Conservation (phyloP, 1,284 basidiomycete genomes). For the Agroathelia rolfsii region DNA sequence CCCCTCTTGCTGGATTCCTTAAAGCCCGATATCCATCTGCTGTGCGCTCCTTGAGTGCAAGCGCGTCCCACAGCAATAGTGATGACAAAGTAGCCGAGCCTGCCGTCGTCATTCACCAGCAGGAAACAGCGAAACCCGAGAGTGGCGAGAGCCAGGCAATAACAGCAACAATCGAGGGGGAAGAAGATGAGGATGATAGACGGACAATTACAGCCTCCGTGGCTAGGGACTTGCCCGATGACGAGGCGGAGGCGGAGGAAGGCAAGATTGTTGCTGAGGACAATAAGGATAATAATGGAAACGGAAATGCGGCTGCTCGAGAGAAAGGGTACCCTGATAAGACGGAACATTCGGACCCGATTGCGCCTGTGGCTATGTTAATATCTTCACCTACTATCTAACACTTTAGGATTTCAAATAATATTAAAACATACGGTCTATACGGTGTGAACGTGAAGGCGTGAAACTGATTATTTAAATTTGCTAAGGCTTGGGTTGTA, state of each 20-base stretch:
- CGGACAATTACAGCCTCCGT: slow-evolving; percentile 50
- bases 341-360: neutral
- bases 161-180: slow-evolving; percentile 11
- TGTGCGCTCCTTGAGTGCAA: too few relatives aligned
- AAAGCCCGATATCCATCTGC: slow-evolving; percentile 47
- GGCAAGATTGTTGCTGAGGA: slow-evolving; percentile 26
- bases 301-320: slow-evolving; percentile 1
- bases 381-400: neutral
- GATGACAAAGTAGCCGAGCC: too few relatives aligned
- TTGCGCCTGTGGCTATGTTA: neutral
- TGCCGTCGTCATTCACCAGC: too few relatives aligned
- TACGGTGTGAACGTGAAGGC: too few relatives aligned
- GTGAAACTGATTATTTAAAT: too few relatives aligned
- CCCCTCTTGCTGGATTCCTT: slow-evolving; percentile 55
- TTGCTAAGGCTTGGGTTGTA: too few relatives aligned
- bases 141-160: slow-evolving; percentile 1
- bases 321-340: slow-evolving; percentile 1
- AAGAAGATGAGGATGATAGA: slow-evolving; percentile 45
- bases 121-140: slow-evolving; percentile 3
- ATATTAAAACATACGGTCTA: too few relatives aligned
- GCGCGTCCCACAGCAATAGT: slow-evolving; percentile 6
- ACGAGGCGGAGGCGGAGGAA: slow-evolving; percentile 9
- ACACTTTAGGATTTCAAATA: too few relatives aligned
- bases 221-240: slow-evolving; percentile 10
- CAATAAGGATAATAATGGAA: neutral